Conservation (phyloP, 208 protist genomes). For the Wallacemonas sp. region DNA sequence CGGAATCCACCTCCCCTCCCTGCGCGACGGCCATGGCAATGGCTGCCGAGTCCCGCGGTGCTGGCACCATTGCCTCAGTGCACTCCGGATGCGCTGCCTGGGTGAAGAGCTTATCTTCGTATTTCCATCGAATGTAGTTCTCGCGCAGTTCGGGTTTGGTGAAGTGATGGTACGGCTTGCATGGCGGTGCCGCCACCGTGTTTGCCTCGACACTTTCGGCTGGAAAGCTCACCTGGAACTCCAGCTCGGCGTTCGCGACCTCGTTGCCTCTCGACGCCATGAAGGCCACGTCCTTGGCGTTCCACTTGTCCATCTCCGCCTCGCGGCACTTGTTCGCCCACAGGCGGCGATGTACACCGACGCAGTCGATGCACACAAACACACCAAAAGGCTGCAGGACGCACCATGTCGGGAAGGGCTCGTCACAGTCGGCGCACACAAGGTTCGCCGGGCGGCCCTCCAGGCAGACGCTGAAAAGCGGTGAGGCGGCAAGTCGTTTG, state of each 20-base stretch:
- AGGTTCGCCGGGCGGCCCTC: slow-evolving; percentile 34
- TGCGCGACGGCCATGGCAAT: not conserved
- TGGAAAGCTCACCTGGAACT: slow-evolving; percentile 49
- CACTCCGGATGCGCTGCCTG: slow-evolving; percentile 24
- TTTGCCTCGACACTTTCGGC: slow-evolving; percentile 29
- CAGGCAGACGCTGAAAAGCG: slow-evolving; percentile 47
- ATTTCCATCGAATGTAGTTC: slow-evolving; percentile 62
- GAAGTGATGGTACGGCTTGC: slow-evolving; percentile 36
- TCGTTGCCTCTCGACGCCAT: slow-evolving; percentile 65
- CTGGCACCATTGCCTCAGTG: slow-evolving; percentile 12
- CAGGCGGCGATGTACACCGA: slow-evolving; percentile 73
- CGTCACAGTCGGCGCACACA: slow-evolving; percentile 64
- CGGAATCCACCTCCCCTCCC: not conserved
- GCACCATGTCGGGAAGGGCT: slow-evolving; percentile 59
- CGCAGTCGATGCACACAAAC: slow-evolving; percentile 79
- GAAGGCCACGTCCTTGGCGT: slow-evolving; percentile 43
- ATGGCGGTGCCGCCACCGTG: slow-evolving; percentile 14
- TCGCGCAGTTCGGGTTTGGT: slow-evolving; percentile 46
- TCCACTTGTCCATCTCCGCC: slow-evolving; percentile 69
- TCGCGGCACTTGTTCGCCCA: slow-evolving; percentile 73
- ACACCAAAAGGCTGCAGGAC: slow-evolving; percentile 66
- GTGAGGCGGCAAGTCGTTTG: slow-evolving; percentile 37
- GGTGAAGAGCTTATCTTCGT: slow-evolving; percentile 59
- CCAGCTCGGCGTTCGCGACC: slow-evolving; percentile 60
- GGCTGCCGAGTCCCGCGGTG: slow-evolving; percentile 20